Evolutionary conservation across 306 rosid species (phyloP).

Genomic region (Pyrus communis): DNA sequence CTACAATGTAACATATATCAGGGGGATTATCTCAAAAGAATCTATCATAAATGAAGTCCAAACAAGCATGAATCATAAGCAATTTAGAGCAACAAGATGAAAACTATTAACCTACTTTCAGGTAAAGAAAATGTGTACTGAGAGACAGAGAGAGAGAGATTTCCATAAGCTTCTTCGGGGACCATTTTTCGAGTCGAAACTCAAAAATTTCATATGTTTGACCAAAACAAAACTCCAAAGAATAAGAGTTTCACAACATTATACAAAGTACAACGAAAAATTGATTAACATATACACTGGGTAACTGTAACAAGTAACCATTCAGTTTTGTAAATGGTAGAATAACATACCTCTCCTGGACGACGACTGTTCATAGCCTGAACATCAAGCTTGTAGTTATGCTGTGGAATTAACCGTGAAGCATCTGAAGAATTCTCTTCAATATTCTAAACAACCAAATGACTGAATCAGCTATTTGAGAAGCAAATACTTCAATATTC

Average conservation of each 20-base stretch:
- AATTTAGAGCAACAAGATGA: background rate
- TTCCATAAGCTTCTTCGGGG: background rate
- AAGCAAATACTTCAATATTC: background rate
- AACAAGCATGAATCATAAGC: background rate
- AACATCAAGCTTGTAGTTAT: constrained; percentile 96
- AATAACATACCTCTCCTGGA: constrained; percentile 80
- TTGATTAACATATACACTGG: background rate
- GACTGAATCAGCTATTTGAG: constrained; percentile 17
- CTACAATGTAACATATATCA: constrained; percentile 48
- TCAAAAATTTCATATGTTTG: background rate
- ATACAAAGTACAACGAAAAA: background rate
- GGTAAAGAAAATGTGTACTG: background rate
- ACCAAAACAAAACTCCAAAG: background rate
- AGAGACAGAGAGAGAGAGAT: background rate
- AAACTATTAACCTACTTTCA: background rate
- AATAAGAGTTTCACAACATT: background rate
- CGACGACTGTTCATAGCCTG: constrained; percentile 74
- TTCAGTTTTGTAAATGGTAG: constrained; percentile 6
- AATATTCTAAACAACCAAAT: constrained; percentile 51
- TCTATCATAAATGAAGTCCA: background rate
- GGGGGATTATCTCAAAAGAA: constrained; percentile 23
- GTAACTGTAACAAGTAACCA: constrained; percentile 2
- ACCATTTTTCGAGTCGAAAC: background rate
- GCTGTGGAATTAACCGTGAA: constrained; percentile 79
- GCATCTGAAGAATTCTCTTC: constrained; percentile 87